A percentile compares a stretch with the other conserved stretches of the same genome.
These are phyloP conservation scores for Aspergillus mulundensis DNA, from an alignment of 495 filamentous ascomycete species.

Conservation along the genomic window DNA sequence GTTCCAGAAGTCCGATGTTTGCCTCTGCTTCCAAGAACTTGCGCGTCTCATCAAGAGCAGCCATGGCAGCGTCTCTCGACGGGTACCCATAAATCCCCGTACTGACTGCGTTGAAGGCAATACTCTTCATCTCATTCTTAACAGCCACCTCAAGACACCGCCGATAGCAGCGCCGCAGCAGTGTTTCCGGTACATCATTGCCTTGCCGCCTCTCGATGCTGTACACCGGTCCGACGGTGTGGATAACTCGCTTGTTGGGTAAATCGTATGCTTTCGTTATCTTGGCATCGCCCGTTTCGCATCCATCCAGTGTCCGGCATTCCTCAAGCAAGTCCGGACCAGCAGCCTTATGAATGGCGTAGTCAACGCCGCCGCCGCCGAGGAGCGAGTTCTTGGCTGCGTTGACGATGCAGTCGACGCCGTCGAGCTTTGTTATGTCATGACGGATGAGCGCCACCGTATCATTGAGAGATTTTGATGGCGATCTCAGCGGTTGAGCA, in stretches of 20 bases:
- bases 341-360: conserved; percentile 82
- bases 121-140: conserved; percentile 56
- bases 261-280: conserved; percentile 76
- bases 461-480: conserved; percentile 61
- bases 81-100: conserved; percentile 93
- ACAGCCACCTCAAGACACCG: conserved; percentile 70
- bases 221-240: conserved; percentile 90
- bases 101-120: conserved; percentile 81
- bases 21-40: conserved; percentile 60
- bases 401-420: conserved; percentile 83
- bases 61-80: conserved; percentile 60
- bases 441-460: conserved; percentile 64
- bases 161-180: conserved; percentile 69
- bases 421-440: conserved; percentile 76
- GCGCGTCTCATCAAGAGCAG: conserved; percentile 65
- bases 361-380: conserved; percentile 84
- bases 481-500: conserved; percentile 21
- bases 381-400: conserved; percentile 78
- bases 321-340: conserved; percentile 65
- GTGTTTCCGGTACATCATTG: conserved; percentile 37
- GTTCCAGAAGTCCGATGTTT: conserved; percentile 54
- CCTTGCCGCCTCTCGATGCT: conserved; percentile 21
- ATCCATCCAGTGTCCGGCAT: conserved; percentile 65
- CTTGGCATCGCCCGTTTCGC: conserved; percentile 74
- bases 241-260: conserved; percentile 75